Evolutionary conservation across 306 rosid genomes (phyloP), one percentile per base, ranked within the genome.

Genomic region (Ceratonia siliqua): DNA sequence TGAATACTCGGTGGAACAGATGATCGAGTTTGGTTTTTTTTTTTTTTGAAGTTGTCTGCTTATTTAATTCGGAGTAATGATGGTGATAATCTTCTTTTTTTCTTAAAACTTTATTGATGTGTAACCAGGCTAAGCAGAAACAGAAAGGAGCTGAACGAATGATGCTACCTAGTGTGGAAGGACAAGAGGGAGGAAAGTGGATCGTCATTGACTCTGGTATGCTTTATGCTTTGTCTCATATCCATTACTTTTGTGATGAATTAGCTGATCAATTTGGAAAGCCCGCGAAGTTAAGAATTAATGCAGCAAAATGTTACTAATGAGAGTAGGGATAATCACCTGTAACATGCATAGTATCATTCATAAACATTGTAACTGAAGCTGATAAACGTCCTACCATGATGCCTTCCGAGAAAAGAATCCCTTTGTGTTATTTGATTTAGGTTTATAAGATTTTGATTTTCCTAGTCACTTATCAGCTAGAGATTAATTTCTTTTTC

Each of bases 101-200:
- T 8, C 27, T 20, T 8, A 8, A 21, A 14, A 52, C 28, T 63
- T 49, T 49, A 17, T 3, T 15, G 35, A 22, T 43, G 15, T n/a
- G 15, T 55, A 42, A 76, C 25, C 79, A 91, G 98, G 87, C 93
- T 69, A 92, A 94, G 88, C 95, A 92, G 82, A 94, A 94, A 77
- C 99, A 90, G 83, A 89, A 65, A 78, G 98, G 97, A 43, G 90
- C 81, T 48, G 52, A 68, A 30, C 85, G 90, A 53, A 55, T 88
- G 72, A 49, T 85, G 62, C 88, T 94, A 22, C 99, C 99, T 28
- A 87, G 96, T 43, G 96, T 94, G 70, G 85, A 94, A 83, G 99
- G 99, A 13, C 83, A 90, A 77, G 87, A 68, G 12, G 96, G 86
- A 66, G 99, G 99, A 35, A 94, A 90, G 77, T 94, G 99, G 99